Base-by-base conservation (phyloP, 2,329 filamentous ascomycete species). In the Verticillium nonalfalfae region DNA sequence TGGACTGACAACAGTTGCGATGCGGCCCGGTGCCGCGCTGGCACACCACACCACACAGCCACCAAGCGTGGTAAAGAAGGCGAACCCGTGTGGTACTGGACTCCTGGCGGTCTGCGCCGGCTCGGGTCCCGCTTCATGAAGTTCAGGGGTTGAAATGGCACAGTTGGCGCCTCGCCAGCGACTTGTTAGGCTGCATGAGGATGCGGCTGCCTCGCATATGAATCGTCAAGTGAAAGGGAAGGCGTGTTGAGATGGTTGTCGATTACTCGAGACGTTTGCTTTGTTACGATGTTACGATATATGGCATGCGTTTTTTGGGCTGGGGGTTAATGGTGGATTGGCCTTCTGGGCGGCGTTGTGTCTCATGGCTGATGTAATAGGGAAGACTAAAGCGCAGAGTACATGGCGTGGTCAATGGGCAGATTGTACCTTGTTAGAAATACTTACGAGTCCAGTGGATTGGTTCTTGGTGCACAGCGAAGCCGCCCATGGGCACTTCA, bases 1-100 rank as follows among this genome's bases (percentile, higher is more conserved):
- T 78, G 76, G 76, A 75, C 67, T 18, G 74, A 78, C 65, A 78
- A 77, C 61, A 73, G 69, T 56, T 78, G 76, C 62, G 69, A 73
- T 31, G 75, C 76, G 54, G 71, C 72, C 7, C 65, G 64, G 52
- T 78, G 76, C 58, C 76, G 76, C 45, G 66, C 67, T 5, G 57
- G 57, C 39, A 58, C 57, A 10, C 38, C 26, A n/a, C 39, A n/a
- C 26, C 38, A 34, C 57, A 34, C n/a, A 10, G 45, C 18, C 45
- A 36, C 9, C 35, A 52, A 52, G 45, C 45, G 45, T 52, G n/a
- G 18, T 11, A 18, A 26, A 18, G 15, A 52, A 10, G 15, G 10
- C 45, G 15, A 52, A 18, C n/a, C 45, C 45, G 45, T 52, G 7
- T 52, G 45, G 45, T 52, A 52, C 18, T 52, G 45, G 45, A 52